Conservation (phyloP, 73 alveolate species). For the Breviolum minutum region DNA sequence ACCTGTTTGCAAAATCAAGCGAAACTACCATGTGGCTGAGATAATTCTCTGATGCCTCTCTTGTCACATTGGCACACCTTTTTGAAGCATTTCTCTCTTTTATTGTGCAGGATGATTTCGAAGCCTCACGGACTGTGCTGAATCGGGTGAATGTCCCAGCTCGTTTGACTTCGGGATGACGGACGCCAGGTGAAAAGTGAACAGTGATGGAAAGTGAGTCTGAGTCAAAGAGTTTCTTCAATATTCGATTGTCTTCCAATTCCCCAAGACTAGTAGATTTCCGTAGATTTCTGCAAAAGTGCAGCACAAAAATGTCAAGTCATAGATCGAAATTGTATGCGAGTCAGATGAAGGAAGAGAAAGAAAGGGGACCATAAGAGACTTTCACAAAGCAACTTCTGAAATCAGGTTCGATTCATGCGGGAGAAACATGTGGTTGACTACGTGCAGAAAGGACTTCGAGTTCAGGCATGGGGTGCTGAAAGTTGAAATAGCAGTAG, state of each 20-base stretch:
- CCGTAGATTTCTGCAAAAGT: too few species aligned
- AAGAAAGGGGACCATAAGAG: too few species aligned
- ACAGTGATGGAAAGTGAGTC: too few species aligned
- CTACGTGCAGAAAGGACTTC: constrained; percentile 48
- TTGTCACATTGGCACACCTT: background rate
- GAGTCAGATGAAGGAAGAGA: too few species aligned
- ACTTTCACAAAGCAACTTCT: background rate
- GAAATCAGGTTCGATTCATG: constrained; percentile 57
- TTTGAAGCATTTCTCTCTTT: too few species aligned
- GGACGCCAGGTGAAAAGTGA: too few species aligned
- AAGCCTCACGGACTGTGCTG: constrained; percentile 70
- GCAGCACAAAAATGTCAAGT: too few species aligned
- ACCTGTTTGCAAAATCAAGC: background rate
- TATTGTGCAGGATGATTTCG: constrained; percentile 43
- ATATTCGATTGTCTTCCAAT: too few species aligned
- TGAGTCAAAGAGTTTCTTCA: too few species aligned
- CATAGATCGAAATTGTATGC: too few species aligned
- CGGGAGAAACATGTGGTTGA: constrained; percentile 61
- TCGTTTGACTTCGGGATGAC: too few species aligned
- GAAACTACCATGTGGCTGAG: background rate
- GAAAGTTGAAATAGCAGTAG: constrained; percentile 86
- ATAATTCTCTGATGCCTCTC: background rate
- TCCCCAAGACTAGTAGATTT: too few species aligned
- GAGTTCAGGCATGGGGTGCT: background rate
- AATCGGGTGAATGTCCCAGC: constrained; percentile 9